Conservation (phyloP, 2,329 filamentous ascomycete genomes). For the Penicillium sclerotiorum region DNA sequence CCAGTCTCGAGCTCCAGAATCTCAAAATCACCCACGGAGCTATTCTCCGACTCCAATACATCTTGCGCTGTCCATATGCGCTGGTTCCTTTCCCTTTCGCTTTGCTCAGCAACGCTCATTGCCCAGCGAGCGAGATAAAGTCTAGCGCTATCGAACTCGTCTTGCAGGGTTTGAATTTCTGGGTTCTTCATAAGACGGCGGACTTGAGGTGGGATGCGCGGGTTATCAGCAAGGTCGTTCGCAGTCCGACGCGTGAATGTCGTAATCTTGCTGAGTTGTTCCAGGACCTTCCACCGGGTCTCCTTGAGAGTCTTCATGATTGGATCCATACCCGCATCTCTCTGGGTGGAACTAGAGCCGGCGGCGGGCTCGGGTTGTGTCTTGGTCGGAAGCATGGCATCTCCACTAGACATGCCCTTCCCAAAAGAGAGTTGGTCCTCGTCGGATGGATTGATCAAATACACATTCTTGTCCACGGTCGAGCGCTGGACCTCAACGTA, state of each 20-base stretch:
- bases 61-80: slow-evolving; percentile 93
- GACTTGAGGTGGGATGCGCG: slow-evolving; percentile 85
- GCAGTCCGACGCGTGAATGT: slow-evolving; percentile 92
- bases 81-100: slow-evolving; percentile 81
- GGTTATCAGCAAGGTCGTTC: slow-evolving; percentile 88
- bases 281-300: slow-evolving; percentile 92
- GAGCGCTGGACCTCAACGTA: slow-evolving; percentile 85
- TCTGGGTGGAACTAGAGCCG: slow-evolving; percentile 36
- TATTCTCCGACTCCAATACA: slow-evolving; percentile 90
- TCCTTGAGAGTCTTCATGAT: slow-evolving; percentile 93
- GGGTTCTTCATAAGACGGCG: slow-evolving; percentile 82
- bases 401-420: slow-evolving; percentile 37
- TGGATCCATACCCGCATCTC: slow-evolving; percentile 83
- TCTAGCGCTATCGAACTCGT: slow-evolving; percentile 95
- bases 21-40: slow-evolving; percentile 93
- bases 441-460: slow-evolving; percentile 81
- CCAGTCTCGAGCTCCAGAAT: slow-evolving; percentile 78
- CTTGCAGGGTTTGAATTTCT: slow-evolving; percentile 91
- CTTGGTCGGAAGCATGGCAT: slow-evolving; percentile 42
- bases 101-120: slow-evolving; percentile 98
- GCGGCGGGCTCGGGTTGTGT: slow-evolving; percentile 40
- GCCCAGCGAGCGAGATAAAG: slow-evolving; percentile 96
- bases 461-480: slow-evolving; percentile 83
- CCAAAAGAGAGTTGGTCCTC: slow-evolving; percentile 86
- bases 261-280: slow-evolving; percentile 95